A percentile compares a stretch with the other conserved stretches of the same genome.
Evolutionary conservation across 169 alveolate species (phyloP).

Genomic region (Plasmodium sp.): DNA sequence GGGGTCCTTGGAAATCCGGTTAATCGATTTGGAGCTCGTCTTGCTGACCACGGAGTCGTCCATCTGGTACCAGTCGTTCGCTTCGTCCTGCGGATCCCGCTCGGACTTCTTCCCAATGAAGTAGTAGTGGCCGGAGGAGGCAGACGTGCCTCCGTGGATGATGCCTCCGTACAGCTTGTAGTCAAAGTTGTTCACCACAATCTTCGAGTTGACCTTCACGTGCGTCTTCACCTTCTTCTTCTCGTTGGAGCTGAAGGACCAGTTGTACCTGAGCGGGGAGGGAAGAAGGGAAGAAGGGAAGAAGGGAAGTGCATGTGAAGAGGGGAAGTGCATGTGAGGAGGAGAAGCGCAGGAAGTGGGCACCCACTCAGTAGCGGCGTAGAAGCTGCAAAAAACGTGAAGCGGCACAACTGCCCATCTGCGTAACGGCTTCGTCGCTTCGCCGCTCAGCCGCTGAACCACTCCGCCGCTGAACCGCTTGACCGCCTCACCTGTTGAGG

Average conservation of each 20-base stretch:
- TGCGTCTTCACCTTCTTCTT: conserved; percentile 77
- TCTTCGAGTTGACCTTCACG: conserved; percentile 74
- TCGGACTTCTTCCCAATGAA: conserved; percentile 87
- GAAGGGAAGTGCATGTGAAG: neutral
- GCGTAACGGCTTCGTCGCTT: neutral
- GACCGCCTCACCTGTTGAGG: conserved; percentile 76
- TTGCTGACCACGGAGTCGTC: conserved; percentile 79
- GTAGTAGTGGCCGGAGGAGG: conserved; percentile 89
- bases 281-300: neutral
- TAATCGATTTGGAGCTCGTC: conserved; percentile 64
- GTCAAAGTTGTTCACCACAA: conserved; percentile 79
- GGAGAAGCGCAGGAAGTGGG: neutral
- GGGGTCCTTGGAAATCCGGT: conserved; percentile 75
- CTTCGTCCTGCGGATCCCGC: neutral
- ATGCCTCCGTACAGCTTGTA: conserved; percentile 86
- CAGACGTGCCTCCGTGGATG: conserved; percentile 83
- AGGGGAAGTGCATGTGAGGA: neutral
- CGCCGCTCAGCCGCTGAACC: neutral
- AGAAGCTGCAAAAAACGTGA: no score
- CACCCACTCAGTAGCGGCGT: no score
- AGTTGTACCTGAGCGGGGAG: conserved; percentile 19
- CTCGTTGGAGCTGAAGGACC: conserved; percentile 61
- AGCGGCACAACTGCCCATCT: neutral
- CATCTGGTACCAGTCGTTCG: conserved; percentile 77
- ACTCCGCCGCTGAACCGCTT: neutral